Base-by-base conservation (phyloP, 1,139 yeast genomes). In the Hansenula lynferdii region DNA sequence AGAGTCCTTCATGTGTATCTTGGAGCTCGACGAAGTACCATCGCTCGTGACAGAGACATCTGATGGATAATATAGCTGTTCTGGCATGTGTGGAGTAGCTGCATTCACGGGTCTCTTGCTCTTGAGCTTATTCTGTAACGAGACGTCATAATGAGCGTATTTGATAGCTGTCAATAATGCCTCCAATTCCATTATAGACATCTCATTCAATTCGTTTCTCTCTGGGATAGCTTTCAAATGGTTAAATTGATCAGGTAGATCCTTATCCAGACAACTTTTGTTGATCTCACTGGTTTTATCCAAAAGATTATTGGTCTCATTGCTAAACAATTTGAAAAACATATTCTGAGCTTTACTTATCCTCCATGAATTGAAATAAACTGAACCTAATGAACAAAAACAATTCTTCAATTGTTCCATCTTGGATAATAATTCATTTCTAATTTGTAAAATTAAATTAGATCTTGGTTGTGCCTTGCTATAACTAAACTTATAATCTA, bases 321-420 rank as follows among this genome's bases (percentile, higher is more conserved):
- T 48, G 3, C 47, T 51, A 16, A 66, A 33, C 9, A 62, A 21
- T n/a, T 47, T 51, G 12, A 58, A 39, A 11, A 66, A 42, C 20
- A 53, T 54, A 10, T 47, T 45, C 17, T 60, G 58, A 1, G 67
- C 64, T 42, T 69, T 71, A 28, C 62, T 53, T 28, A 69, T 51
- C 44, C 70, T 62, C 77, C 81, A 76, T 3, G 80, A 73, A 47
- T 70, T 72, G 48, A 71, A 75, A 47, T 73, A 72, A 21, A 67
- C 55, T 2, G 63, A 57, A 21, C 69, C 51, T 34, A 58, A 35
- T 7, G 49, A 41, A 26, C 51, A 45, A 31, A 48, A 54, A 28
- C 53, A 47, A 30, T 51, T 52, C n/a, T 48, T 47, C 3, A 49
- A 25, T 17, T 49, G 37, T 5, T 46, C 43, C n/a, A 46, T 40